Base-by-base conservation (phyloP, 805 yeast species). In the Monosporozyma aerobia region DNA sequence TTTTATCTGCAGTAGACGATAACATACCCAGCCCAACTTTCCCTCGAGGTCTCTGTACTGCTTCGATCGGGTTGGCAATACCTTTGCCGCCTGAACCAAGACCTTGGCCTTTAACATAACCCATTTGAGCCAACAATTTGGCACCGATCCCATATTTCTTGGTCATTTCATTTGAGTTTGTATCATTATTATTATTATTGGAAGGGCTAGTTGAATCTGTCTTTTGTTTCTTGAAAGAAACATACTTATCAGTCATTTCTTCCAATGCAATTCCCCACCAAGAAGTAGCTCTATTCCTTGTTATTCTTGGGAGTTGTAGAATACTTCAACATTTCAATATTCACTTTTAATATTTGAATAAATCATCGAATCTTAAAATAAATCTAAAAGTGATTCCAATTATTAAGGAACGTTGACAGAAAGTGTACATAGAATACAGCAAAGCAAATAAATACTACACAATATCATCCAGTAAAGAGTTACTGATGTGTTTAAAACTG, bases 61-160 rank as follows among this genome's bases (percentile, higher is more conserved):
- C 84, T 55, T 87, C 84, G 6, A 92, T 81, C 0, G 98, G 97
- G n/a, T 76, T 79, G 0, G 77, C 75, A 1, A 89, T 88, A 45
- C 99, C 99, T 49, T 77, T 77, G 1, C 82, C 80, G 25, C 74
- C 65, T 5, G 72, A 71, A 2, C 99, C 99, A n/a, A 92, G 75
- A 0, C 97, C 98, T 60, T 78, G 73, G 0, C 99, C 98, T 43
- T 78, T 78, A 7, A 77, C 76, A 68, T 87, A 90, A 0, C 99
- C 99, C 98, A 92, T 90, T 56, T 81, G 78, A 55, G 80, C 74
- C 70, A 92, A 67, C 49, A 92, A 70, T 49, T 76, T 69, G 2
- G 96, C 96, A 39, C 98, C 98, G 40, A 89, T 80, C 6, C 98
- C 98, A 63, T 90, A 90, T 48, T 61, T 67, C 10, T 35, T 47